Evolutionary conservation across 805 yeast genomes (phyloP).

Genomic region (Yamadazyma phyllophila): DNA sequence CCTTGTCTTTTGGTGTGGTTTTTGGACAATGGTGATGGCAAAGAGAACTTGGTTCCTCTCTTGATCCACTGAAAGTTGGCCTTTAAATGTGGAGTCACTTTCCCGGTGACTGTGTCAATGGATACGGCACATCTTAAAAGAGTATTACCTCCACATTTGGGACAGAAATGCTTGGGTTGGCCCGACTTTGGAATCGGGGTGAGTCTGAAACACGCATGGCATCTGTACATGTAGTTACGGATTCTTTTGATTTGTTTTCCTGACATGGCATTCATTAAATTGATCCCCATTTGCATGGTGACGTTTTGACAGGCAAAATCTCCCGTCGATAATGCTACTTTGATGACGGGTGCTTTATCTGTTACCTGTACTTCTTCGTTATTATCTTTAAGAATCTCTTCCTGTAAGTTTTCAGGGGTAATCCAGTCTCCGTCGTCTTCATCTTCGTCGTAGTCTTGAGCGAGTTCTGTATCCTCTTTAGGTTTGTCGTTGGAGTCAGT

Average conservation of each 20-base stretch:
- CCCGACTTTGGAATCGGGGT: conserved; percentile 77
- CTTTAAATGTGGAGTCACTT: conserved; percentile 83
- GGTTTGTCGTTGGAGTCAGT: neutral
- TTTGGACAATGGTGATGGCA: conserved; percentile 87
- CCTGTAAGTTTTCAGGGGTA: conserved; percentile 78
- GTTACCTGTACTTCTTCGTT: conserved; percentile 51
- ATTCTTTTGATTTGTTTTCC: conserved; percentile 85
- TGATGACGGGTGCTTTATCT: conserved; percentile 37
- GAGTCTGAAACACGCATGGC: conserved; percentile 93
- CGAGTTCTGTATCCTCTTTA: conserved; percentile 17
- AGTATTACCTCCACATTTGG: conserved; percentile 93
- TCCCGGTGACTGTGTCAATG: conserved; percentile 74
- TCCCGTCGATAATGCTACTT: conserved; percentile 87
- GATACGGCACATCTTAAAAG: conserved; percentile 87
- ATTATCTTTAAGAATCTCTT: conserved; percentile 65
- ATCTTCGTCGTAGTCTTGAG: conserved; percentile 64
- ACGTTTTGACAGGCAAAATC: conserved; percentile 98
- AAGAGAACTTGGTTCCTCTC: conserved; percentile 76
- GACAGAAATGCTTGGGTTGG: conserved; percentile 82
- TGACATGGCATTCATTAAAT: conserved; percentile 77
- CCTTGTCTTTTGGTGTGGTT: conserved; percentile 70
- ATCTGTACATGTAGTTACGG: conserved; percentile 89
- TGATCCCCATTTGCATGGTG: conserved; percentile 83
- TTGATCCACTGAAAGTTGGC: conserved; percentile 91
- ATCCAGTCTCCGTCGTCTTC: conserved; percentile 92